phyloP scores from a whole-genome alignment of 2,329 filamentous ascomycete species.

The Teratosphaeriaceae sp. region DNA sequence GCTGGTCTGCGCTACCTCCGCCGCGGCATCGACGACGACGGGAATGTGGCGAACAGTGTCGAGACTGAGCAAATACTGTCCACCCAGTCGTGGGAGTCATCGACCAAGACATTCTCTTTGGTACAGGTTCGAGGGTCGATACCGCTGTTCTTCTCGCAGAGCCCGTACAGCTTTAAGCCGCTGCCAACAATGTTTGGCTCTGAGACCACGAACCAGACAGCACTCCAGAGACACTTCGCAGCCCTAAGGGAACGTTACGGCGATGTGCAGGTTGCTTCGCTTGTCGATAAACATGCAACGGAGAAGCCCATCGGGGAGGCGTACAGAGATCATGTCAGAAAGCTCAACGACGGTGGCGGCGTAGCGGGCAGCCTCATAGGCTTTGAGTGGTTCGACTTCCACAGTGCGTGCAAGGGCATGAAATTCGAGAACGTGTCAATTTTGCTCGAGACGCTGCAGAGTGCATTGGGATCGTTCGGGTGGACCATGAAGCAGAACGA shows the following conservation, averaged over 20 bases:
- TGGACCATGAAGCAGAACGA: conserved; percentile 57
- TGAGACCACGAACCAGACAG: conserved; percentile 66
- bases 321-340: conserved; percentile 63
- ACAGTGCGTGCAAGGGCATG: conserved; percentile 88
- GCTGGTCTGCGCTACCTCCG: conserved; percentile 86
- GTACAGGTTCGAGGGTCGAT: conserved; percentile 86
- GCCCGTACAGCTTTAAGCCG: conserved; percentile 88
- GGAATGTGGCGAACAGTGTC: conserved; percentile 80
- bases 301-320: conserved; percentile 73
- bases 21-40: conserved; percentile 83
- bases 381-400: conserved; percentile 98
- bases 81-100: conserved; percentile 55
- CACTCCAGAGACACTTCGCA: conserved; percentile 74
- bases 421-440: conserved; percentile 91
- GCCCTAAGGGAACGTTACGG: conserved; percentile 65
- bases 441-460: conserved; percentile 63
- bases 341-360: conserved; percentile 58
- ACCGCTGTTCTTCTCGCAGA: conserved; percentile 91
- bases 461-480: conserved; percentile 62
- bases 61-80: conserved; percentile 95
- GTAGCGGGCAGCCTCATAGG: conserved; percentile 49
- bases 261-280: conserved; percentile 66
- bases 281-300: conserved; percentile 82
- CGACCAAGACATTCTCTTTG: conserved; percentile 68
- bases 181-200: conserved; percentile 77